Evolutionary conservation across 805 yeast genomes (phyloP).

Genomic region (Debaryomyces maramus): DNA sequence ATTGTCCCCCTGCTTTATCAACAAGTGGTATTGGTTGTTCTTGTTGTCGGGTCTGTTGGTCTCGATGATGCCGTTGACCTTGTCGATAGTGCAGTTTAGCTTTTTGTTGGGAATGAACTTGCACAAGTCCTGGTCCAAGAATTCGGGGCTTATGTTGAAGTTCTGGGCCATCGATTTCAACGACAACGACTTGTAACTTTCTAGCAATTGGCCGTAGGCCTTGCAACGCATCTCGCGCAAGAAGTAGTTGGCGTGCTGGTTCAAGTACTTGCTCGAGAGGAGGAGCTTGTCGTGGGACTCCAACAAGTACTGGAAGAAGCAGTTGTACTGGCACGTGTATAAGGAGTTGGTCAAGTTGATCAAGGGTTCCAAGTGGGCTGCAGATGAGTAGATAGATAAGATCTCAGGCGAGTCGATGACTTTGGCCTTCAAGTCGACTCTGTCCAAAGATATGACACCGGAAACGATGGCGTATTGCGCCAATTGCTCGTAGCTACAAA

Average conservation of each 20-base stretch:
- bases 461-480: conserved; percentile 85
- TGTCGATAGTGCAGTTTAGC: conserved; percentile 92
- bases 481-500: conserved; percentile 84
- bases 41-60: conserved; percentile 96
- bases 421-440: conserved; percentile 80
- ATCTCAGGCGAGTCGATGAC: conserved; percentile 94
- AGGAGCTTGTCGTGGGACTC: conserved; percentile 75
- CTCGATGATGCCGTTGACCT: conserved; percentile 91
- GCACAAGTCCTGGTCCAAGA: conserved; percentile 83
- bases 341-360: conserved; percentile 80
- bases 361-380: conserved; percentile 74
- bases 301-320: conserved; percentile 73
- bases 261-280: conserved; percentile 60
- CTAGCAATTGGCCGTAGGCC: conserved; percentile 91
- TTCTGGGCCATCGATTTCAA: conserved; percentile 91
- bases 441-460: conserved; percentile 80
- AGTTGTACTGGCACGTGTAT: conserved; percentile 83
- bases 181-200: conserved; percentile 89
- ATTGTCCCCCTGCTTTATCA: conserved; percentile 90
- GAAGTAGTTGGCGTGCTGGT: conserved; percentile 78
- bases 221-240: conserved; percentile 92
- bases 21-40: conserved; percentile 85
- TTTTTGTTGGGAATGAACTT: conserved; percentile 91
- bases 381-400: conserved; percentile 70
- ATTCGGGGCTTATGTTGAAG: conserved; percentile 86